phyloP scores from a whole-genome alignment of 2,329 filamentous ascomycete genomes.

The Hawksworthiomyces lignivorus region DNA sequence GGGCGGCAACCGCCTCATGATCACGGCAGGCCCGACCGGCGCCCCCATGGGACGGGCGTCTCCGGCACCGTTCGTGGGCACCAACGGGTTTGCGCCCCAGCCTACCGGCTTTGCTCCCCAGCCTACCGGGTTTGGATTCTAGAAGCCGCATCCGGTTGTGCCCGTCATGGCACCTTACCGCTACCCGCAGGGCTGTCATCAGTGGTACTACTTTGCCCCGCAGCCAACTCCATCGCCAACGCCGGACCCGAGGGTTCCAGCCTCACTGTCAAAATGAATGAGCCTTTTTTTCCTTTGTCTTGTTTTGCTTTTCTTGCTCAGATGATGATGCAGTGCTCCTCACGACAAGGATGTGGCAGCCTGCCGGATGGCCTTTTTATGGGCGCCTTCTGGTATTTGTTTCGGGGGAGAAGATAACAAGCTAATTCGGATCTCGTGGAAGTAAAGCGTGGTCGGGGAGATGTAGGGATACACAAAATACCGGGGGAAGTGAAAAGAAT shows the following conservation, averaged over 20 bases:
- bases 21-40: constrained; percentile 75
- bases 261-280: no score
- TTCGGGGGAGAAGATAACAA: no score
- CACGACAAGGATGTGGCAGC: no score
- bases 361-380: no score
- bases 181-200: not conserved
- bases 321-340: no score
- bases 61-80: constrained; percentile 64
- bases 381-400: no score
- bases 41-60: constrained; percentile 40
- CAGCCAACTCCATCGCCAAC: no score
- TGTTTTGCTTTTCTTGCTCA: no score
- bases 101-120: constrained; percentile 88
- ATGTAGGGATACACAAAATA: no score
- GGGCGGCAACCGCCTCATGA: constrained; percentile 81
- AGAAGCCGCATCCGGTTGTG: constrained; percentile 26
- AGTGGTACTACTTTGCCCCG: not conserved
- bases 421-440: not conserved
- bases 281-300: no score
- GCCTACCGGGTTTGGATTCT: constrained; percentile 68
- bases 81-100: constrained; percentile 85
- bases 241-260: no score
- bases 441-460: not conserved
- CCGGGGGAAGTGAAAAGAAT: no score
- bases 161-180: not conserved